A percentile compares a stretch with the other conserved stretches of the same genome.
Conservation (phyloP, 116 monocot species). For the Phalaenopsis hybrid region DNA sequence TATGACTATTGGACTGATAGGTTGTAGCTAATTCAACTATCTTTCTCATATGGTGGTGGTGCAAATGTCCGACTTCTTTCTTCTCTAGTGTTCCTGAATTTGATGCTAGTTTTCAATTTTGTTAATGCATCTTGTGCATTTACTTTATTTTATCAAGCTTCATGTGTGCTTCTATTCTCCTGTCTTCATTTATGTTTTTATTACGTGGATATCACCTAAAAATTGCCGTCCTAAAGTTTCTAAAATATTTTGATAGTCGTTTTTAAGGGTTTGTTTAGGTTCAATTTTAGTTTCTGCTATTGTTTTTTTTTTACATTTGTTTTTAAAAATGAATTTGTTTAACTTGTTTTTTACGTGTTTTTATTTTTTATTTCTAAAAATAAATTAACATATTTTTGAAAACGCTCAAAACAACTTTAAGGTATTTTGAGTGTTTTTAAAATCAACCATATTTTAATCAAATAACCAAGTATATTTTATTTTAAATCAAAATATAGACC, state of each 20-base stretch:
- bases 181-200: neutral
- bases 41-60: neutral
- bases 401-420: too few relatives aligned
- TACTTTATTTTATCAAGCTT: neutral
- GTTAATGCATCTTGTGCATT: neutral
- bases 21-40: neutral
- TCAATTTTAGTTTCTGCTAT: neutral
- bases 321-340: too few relatives aligned
- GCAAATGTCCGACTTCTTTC: neutral
- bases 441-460: too few relatives aligned
- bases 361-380: too few relatives aligned
- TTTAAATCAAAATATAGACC: too few relatives aligned
- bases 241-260: neutral
- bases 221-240: neutral
- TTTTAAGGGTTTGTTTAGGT: neutral
- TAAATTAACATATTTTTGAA: too few relatives aligned
- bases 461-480: too few relatives aligned
- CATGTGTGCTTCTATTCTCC: neutral
- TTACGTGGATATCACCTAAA: neutral
- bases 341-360: too few relatives aligned
- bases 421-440: too few relatives aligned
- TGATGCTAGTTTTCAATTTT: neutral
- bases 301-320: too few relatives aligned
- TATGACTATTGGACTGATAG: too few relatives aligned
- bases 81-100: neutral